Evolutionary conservation across 306 rosid genomes (phyloP), one percentile per base, ranked within the genome.

Genomic region (Fragaria ananassa): DNA sequence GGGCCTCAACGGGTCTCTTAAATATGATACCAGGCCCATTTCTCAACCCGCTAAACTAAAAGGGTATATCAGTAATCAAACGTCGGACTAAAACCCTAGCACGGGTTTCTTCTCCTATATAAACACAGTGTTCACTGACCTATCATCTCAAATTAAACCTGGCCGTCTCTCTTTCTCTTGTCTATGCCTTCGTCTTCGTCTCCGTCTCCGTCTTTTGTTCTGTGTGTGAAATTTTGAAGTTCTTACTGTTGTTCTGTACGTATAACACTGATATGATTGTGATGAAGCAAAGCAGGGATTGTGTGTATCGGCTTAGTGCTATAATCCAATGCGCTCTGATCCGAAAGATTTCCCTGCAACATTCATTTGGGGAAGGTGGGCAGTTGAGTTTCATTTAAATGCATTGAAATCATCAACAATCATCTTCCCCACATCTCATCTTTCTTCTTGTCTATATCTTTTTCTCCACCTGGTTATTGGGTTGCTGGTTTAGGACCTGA

Each of bases 251-350:
- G 5, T 2, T 10, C 9, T 2, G 21, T 3, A 9, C 1, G 4
- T 44, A 6, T 23, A 37, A 3, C 1, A 23, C 8, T 5, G 14
- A 27, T 14, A 31, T 44, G 8, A 10, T 49, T 23, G 18, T 2
- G 0, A 44, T 23, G 46, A 45, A 5, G 8, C 8, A 19, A 19
- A 34, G 96, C 96, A 78, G 91, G 81, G 89, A 90, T 90, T 64
- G 93, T 90, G 96, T 90, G 93, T 90, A 90, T 90, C 91, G 93
- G 96, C 88, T 56, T 83, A 74, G 84, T 85, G 93, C 91, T 74
- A 8, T 42, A 42, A 42, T 42, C 62, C 73, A 19, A 62, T 86
- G 96, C 91, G 81, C 84, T 75, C 82, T 83, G 83, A 23, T 62
- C 96, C 91, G 96, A 90, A 91, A 88, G 93, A 72, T 69, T 91